Evolutionary conservation across 495 filamentous ascomycete species (phyloP), one percentile per base, ranked within the genome.

Genomic region (Neurospora sublineolata): DNA sequence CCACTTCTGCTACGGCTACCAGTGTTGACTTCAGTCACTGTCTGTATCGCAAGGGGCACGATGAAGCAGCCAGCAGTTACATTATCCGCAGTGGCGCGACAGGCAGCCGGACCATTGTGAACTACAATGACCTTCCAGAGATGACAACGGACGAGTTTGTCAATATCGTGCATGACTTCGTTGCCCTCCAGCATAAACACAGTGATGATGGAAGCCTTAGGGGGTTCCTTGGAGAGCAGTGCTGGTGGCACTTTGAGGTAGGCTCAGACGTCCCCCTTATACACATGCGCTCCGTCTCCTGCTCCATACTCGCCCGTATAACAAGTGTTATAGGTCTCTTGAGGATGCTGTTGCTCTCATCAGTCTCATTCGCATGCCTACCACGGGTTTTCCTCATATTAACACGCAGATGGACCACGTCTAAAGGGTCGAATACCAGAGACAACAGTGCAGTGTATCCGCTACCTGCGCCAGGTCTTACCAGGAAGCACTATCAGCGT

Each of bases 171-270:
- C 64, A 74, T 14, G 52, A 23, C 4, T 72, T 78, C 36, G 16
- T 37, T 10, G 16, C 27, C 38, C 37, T 2, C 44, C 58, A 10
- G 33, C 52, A 10, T 18, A 44, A n/a, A 39, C 20, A 64, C 11
- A 67, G 41, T 36, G 39, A 37, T 58, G 46, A 58, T 27, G 20
- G 33, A 71, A 81, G 67, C 72, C 74, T 23, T 44, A 85, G 69
- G 42, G 72, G 11, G 37, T 75, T 73, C 37, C 44, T 74, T 37
- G 67, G 73, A 5, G 42, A 72, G 3, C 73, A 77, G n/a, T 77
- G 76, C n/a, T 91, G 88, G 88, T 92, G 87, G 81, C 90, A 93
- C 83, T 93, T 93, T 74, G 90, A 92, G 84, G 90, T 90, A 80
- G 67, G 84, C 38, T 38, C 27, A 64, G 27, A 30, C 41, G 58